These are phyloP conservation scores for Ciborinia camelliae DNA, from an alignment of 2,329 filamentous ascomycete species.

Conservation along the genomic window DNA sequence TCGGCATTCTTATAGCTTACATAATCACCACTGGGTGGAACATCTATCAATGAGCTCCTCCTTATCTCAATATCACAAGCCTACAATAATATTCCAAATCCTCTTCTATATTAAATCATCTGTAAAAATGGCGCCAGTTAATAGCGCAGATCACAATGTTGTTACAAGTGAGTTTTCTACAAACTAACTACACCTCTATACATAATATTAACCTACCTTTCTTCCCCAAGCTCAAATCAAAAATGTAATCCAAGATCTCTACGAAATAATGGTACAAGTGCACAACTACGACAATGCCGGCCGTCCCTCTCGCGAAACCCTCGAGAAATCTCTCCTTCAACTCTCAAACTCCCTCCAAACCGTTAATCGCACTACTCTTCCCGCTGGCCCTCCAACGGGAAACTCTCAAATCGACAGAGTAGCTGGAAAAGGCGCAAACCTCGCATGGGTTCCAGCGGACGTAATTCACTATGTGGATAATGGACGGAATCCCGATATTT, in stretches of 20 bases:
- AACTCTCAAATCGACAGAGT: background rate
- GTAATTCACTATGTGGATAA: slow-evolving; percentile 67
- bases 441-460: slow-evolving; percentile 57
- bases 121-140: slow-evolving; percentile 16
- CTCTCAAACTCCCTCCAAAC: slow-evolving; percentile 11
- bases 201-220: background rate
- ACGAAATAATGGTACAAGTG: slow-evolving; percentile 61
- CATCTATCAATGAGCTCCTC: background rate
- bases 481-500: slow-evolving; percentile 70
- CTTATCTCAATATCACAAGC: background rate
- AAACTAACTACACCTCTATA: background rate
- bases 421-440: slow-evolving; percentile 26
- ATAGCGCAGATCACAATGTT: slow-evolving; percentile 11
- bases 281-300: slow-evolving; percentile 57
- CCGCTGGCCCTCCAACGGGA: slow-evolving; percentile 39
- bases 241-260: slow-evolving; percentile 61
- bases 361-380: slow-evolving; percentile 29
- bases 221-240: slow-evolving; percentile 46
- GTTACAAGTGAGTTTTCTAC: slow-evolving; percentile 7
- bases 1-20: background rate
- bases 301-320: slow-evolving; percentile 49
- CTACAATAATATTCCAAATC: background rate
- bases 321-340: slow-evolving; percentile 41
- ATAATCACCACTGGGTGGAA: background rate
- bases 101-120: background rate